These are phyloP conservation scores for Nigrospora oryzae DNA, from an alignment of 2,329 filamentous ascomycete species.

Conservation along the genomic window DNA sequence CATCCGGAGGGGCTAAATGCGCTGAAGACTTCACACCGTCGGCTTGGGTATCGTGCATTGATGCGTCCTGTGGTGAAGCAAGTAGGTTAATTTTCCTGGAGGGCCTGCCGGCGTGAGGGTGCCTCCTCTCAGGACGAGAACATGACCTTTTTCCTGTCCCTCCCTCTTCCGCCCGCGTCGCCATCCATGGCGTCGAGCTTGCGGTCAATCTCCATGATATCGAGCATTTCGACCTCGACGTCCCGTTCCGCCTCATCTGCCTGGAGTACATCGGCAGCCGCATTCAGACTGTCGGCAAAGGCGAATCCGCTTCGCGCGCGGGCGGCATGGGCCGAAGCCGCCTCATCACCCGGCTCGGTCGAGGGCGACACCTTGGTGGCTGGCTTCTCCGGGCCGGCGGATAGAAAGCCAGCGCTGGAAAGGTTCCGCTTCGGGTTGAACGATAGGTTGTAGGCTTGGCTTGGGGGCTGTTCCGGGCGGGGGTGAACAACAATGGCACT, in stretches of 20 bases:
- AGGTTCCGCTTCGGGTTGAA: slow-evolving; percentile 17
- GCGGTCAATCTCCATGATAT: slow-evolving; percentile 58
- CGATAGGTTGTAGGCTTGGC: slow-evolving; percentile 40
- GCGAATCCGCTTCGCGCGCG: slow-evolving; percentile 28
- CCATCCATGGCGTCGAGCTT: slow-evolving; percentile 46
- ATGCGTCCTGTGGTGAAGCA: too few relatives aligned
- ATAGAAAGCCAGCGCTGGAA: slow-evolving; percentile 7
- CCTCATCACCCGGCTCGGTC: slow-evolving; percentile 15
- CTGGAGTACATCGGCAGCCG: slow-evolving; percentile 42
- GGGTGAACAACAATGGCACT: slow-evolving; percentile 49
- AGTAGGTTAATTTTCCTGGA: not conserved
- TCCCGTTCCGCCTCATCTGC: slow-evolving; percentile 34
- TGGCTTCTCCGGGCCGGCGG: slow-evolving; percentile 6
- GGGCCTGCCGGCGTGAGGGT: not conserved
- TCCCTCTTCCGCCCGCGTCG: slow-evolving; percentile 26
- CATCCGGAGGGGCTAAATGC: too few relatives aligned
- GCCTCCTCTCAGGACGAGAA: slow-evolving; percentile 32
- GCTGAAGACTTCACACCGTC: too few relatives aligned
- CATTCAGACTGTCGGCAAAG: slow-evolving; percentile 42
- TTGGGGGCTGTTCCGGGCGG: slow-evolving; percentile 29
- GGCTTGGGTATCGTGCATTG: too few relatives aligned
- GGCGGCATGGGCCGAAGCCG: slow-evolving; percentile 15
- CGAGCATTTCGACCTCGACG: slow-evolving; percentile 52
- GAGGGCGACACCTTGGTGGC: slow-evolving; percentile 14
- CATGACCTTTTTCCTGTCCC: slow-evolving; percentile 41